Conservation (phyloP, 208 protist species). For the Leishmania tarentolae region DNA sequence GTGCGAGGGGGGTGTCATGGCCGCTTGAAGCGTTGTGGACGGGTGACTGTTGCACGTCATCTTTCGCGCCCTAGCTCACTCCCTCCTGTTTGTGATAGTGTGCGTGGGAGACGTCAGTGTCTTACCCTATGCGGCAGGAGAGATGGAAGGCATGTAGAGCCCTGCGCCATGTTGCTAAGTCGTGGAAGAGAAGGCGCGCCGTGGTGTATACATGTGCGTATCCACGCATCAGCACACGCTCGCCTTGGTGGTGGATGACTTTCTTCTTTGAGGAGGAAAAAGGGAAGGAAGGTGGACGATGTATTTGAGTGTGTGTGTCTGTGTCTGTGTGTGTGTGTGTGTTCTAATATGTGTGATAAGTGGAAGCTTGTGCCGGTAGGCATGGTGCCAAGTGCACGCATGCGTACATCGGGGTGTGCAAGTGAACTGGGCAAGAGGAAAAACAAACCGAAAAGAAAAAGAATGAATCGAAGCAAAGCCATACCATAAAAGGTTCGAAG, state of each 20-base stretch:
- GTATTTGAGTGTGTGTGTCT: not conserved
- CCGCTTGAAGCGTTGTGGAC: not conserved
- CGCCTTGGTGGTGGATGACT: no score
- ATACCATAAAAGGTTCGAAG: not conserved
- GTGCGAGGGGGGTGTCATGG: not conserved
- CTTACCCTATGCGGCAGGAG: not conserved
- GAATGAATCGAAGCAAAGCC: not conserved
- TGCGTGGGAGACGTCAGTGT: not conserved
- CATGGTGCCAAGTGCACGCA: not conserved
- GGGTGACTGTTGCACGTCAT: not conserved
- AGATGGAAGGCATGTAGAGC: not conserved
- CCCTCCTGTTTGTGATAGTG: not conserved
- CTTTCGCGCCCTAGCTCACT: not conserved
- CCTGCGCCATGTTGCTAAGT: no score
- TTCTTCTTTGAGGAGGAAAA: no score
- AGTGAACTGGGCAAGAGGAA: no score
- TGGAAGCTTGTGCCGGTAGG: not conserved
- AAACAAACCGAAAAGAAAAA: not conserved
- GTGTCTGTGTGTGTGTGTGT: not conserved
- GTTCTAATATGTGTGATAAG: not conserved
- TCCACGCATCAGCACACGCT: no score
- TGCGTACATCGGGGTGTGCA: not conserved
- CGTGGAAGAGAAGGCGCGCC: no score
- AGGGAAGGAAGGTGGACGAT: no score
- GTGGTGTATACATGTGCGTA: no score